Conservation (phyloP, 495 filamentous ascomycete species). For the Aspergillus leporis region DNA sequence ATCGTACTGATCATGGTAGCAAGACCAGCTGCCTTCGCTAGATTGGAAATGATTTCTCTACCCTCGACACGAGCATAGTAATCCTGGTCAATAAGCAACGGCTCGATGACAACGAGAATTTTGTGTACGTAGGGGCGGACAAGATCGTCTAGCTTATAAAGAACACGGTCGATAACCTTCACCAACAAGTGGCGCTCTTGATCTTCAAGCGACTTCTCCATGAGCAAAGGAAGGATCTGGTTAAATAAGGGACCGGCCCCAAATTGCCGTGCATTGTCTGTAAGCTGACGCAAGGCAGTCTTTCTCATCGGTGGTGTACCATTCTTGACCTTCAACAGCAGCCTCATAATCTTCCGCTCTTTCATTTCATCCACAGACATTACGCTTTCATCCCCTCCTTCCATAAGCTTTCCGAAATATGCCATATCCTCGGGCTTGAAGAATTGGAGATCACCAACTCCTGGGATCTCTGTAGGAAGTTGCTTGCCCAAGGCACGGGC, state of each 20-base stretch:
- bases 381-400: constrained; percentile 87
- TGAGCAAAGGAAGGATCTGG: constrained; percentile 93
- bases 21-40: constrained; percentile 94
- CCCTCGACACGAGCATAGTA: constrained; percentile 99
- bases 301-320: constrained; percentile 99
- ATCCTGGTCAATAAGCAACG: constrained; percentile 97
- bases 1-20: constrained; percentile 99
- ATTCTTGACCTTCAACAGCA: constrained; percentile 98
- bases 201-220: constrained; percentile 98
- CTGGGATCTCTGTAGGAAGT: constrained; percentile 94
- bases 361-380: constrained; percentile 95
- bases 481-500: constrained; percentile 80
- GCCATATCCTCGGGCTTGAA: constrained; percentile 99
- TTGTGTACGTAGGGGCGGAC: constrained; percentile 97
- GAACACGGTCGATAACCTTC: constrained; percentile 97
- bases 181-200: constrained; percentile 98
- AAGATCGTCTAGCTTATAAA: constrained; percentile 97
- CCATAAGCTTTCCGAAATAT: constrained; percentile 97
- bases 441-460: constrained; percentile 95
- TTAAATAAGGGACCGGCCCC: constrained; percentile 95
- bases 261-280: constrained; percentile 96
- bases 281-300: constrained; percentile 96
- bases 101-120: constrained; percentile 98
- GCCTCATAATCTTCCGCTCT: constrained; percentile 96
- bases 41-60: constrained; percentile 97